Base-by-base conservation (phyloP, 495 filamentous ascomycete genomes). In the Aspergillus funiculosus region DNA sequence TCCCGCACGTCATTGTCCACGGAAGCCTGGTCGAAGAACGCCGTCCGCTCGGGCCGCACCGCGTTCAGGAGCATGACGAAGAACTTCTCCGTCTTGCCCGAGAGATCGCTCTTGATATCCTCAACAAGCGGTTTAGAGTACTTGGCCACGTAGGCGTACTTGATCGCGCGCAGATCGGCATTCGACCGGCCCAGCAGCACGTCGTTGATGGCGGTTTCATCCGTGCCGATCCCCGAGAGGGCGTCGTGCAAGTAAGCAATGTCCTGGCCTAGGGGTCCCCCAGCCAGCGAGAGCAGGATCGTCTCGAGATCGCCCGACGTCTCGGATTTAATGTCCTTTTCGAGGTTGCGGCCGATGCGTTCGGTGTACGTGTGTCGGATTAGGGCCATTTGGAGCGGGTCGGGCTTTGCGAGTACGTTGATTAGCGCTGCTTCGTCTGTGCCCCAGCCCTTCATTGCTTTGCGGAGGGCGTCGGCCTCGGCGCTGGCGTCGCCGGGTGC, bases 361-460 rank as follows among this genome's bases (percentile, higher is more conserved):
- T 69, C 54, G n/a, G 53, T 50, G 66, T 80, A 92, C 9, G 80
- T 68, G 9, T 75, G 48, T 9, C 81, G 78, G 46, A 94, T 69
- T 0, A 76, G 64, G 32, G 75, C 69, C 47, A 89, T 75, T 52
- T 86, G 79, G 6, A 82, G 62, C 3, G 86, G 81, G 42, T 89
- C 78, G 44, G 81, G 76, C 35, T 61, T 68, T 1, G 78, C 66
- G 20, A 94, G 65, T 7, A 81, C 62, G 3, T 62, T 60, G 53
- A 87, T 85, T 1, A 91, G 67, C 1, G 73, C 61, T 32, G 73
- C 75, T 60, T 91, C 87, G 57, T 94, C 78, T 0, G 87, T 92
- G 28, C 86, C 87, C 43, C 87, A 80, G 19, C 87, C 85, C 66
- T 89, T 89, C 82, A 90, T 89, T 2, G 88, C 86, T 47, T 72